Evolutionary conservation across 768 basidiomycete genomes (phyloP), one percentile per base, ranked within the genome.

Genomic region (Filobasidium floriforme): DNA sequence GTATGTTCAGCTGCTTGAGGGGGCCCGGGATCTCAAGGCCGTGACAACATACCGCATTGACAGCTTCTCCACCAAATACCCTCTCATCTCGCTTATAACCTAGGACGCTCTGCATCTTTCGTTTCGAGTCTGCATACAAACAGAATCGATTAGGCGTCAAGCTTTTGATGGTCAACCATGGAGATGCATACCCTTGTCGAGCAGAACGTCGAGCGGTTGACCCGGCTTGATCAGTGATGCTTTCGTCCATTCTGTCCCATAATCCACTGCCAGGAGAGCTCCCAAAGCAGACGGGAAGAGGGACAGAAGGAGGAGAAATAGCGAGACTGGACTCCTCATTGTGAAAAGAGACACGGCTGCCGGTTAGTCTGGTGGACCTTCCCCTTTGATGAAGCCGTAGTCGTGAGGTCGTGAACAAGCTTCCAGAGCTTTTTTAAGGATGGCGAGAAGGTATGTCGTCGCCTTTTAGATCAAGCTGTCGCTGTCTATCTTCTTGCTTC

Each of bases 171-270:
- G 37, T 5, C 10, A 22, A n/a, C 32, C 28, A 37, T 41, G 10
- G 44, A 37, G 22, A 43, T 11, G 32, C 60, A 28, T 57, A 67
- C 66, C 66, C 77, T 90, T 90, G 81, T 97, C 96, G 65, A 98
- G 82, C 29, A 99, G 83, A 37, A 99, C 90, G 80, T 99, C 96
- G 72, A 99, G 94, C 4, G 94, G 92, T 40, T 89, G 80, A 54
- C 91, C 92, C 0, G 92, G 92, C 75, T 92, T 93, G 83, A 97
- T 88, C 65, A 98, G 81, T 4, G 92, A 93, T 32, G 92, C 90
- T 80, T 97, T 99, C 75, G 93, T 97, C 84, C 87, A 93, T 80
- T 98, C 96, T 19, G 90, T 85, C 76, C 96, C 96, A 84, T 96
- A 97, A 85, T 99, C 96, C 74, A 99, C 90, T 22, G 93, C 93